phyloP scores from a whole-genome alignment of 2,329 filamentous ascomycete species.

The Talaromyces pinophilus region DNA sequence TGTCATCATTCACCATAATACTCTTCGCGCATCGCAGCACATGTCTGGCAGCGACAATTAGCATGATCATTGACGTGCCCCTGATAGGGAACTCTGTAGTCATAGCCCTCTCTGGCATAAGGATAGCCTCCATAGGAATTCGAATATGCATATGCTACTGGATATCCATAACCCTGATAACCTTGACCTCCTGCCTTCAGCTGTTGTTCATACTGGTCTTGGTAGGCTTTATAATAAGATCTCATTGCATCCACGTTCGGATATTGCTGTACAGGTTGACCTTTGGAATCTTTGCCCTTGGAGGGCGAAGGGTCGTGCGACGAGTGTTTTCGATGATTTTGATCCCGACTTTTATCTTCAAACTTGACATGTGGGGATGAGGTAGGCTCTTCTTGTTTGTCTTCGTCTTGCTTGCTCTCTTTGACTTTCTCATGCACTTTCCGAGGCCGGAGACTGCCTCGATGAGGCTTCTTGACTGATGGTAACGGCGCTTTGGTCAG shows the following conservation, averaged over 20 bases:
- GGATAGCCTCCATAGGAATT: constrained; percentile 8
- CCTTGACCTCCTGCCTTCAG: not conserved
- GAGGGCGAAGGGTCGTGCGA: not conserved
- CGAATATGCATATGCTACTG: not conserved
- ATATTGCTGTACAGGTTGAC: not conserved
- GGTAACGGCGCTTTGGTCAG: not conserved
- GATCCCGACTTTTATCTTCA: constrained; percentile 10
- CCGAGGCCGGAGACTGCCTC: constrained; percentile 10
- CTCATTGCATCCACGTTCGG: not conserved
- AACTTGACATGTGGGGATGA: constrained; percentile 10
- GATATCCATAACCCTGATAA: constrained; percentile 6
- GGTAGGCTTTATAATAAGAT: not conserved
- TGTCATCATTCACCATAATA: constrained; percentile 7
- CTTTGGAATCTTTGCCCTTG: not conserved
- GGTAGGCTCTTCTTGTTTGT: not conserved
- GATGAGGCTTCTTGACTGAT: constrained; percentile 14
- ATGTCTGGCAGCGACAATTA: constrained; percentile 10
- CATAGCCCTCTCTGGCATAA: not conserved
- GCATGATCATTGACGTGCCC: not conserved
- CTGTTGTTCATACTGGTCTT: constrained; percentile 1
- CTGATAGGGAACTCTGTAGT: not conserved
- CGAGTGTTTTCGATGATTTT: not conserved
- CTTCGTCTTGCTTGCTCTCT: not conserved
- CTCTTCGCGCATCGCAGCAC: constrained; percentile 10
- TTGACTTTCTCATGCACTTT: constrained; percentile 7